Evolutionary conservation across 768 basidiomycete species (phyloP).

Genomic region (Podaxis mareebaensis): DNA sequence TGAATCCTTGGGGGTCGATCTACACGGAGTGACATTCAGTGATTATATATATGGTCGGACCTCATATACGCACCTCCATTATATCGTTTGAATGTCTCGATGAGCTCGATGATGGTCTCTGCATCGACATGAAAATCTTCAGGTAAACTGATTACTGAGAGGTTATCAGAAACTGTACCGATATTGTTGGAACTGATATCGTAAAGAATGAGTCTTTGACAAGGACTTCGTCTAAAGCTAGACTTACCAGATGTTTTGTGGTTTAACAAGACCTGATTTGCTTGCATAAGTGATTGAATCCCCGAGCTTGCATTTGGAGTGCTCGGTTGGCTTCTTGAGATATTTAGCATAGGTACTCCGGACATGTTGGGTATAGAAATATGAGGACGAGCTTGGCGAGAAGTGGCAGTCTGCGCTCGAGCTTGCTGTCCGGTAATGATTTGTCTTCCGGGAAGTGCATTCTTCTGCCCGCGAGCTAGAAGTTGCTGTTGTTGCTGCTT

Average conservation of each 20-base stretch:
- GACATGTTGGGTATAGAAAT: not conserved
- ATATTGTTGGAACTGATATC: not conserved
- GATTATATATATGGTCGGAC: not conserved
- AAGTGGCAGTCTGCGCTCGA: not conserved
- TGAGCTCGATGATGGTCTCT: constrained; percentile 4
- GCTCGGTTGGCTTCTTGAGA: not conserved
- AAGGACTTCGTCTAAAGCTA: not conserved
- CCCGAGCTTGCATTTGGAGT: not conserved
- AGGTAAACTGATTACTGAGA: not conserved
- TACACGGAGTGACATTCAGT: not conserved
- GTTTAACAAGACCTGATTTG: not conserved
- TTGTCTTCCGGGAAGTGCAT: not conserved
- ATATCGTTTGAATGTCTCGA: not conserved
- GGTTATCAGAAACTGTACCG: not conserved
- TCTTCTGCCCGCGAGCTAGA: not conserved
- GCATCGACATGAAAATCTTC: not conserved
- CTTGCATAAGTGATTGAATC: not conserved
- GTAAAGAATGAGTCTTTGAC: not conserved
- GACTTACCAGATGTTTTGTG: constrained; percentile 5
- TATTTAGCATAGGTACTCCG: not conserved
- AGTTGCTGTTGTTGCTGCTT: constrained; percentile 14
- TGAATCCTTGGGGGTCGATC: not conserved
- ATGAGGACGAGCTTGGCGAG: not conserved
- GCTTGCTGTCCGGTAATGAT: not conserved
- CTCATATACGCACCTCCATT: constrained; percentile 2